phyloP scores from a whole-genome alignment of 805 yeast species.

The Suhomyces kilbournensis region DNA sequence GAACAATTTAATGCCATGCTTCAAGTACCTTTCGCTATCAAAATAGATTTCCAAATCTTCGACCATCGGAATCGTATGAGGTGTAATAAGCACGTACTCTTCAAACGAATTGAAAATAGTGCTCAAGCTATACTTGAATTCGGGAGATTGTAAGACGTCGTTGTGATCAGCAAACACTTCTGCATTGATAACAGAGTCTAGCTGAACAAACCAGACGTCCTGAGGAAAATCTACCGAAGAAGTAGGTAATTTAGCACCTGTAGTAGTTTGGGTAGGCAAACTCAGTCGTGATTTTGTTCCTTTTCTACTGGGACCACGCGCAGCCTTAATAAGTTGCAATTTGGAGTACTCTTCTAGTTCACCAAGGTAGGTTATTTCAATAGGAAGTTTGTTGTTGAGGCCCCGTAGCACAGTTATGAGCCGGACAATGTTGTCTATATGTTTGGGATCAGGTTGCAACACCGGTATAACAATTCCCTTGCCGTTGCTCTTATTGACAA shows the following conservation, averaged over 20 bases:
- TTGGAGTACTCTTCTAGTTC: constrained; percentile 12
- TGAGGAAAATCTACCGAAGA: constrained; percentile 11
- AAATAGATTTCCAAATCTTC: constrained; percentile 15
- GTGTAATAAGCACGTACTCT: constrained; percentile 25
- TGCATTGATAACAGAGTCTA: constrained; percentile 16
- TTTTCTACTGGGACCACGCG: constrained; percentile 1
- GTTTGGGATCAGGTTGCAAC: constrained; percentile 13
- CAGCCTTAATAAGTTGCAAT: constrained; percentile 9
- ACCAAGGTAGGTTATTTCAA: constrained; percentile 21
- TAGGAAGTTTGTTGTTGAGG: constrained; percentile 26
- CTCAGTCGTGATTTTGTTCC: not conserved
- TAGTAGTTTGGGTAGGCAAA: not conserved
- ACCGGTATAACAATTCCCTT: constrained; percentile 34
- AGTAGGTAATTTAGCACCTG: constrained; percentile 9
- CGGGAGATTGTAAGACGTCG: not conserved
- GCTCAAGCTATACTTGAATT: constrained; percentile 16
- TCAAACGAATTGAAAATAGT: constrained; percentile 35
- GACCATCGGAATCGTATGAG: constrained; percentile 26
- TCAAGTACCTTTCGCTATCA: constrained; percentile 15
- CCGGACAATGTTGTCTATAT: constrained; percentile 18
- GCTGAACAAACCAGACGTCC: constrained; percentile 26
- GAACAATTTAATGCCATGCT: constrained; percentile 27
- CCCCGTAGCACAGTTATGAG: constrained; percentile 24
- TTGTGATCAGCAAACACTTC: not conserved
- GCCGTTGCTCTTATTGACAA: constrained; percentile 16